Conservation (phyloP, 2,329 filamentous ascomycete species). For the Knoxdaviesia proteae region DNA sequence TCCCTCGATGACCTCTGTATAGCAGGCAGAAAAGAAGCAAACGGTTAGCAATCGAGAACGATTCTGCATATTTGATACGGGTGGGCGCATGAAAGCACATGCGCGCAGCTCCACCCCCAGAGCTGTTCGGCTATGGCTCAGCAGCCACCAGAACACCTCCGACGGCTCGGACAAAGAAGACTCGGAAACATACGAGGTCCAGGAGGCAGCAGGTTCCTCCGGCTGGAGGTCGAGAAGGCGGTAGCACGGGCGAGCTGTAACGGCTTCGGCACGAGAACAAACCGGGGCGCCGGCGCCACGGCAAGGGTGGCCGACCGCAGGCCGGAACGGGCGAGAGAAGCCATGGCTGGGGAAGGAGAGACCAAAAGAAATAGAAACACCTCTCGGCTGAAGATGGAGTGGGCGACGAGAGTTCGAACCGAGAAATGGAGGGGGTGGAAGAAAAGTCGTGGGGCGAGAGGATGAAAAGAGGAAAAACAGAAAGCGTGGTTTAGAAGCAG, state of each 20-base stretch:
- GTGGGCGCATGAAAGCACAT: too few species aligned
- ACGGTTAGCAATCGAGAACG: slow-evolving; percentile 18
- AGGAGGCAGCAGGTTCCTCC: slow-evolving; percentile 58
- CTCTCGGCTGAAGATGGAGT: too few species aligned
- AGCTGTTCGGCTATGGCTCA: neutral
- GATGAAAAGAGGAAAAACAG: neutral
- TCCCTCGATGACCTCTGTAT: slow-evolving; percentile 51
- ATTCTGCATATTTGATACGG: too few species aligned
- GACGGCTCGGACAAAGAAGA: neutral
- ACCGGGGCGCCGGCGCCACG: slow-evolving; percentile 12
- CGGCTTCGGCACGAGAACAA: slow-evolving; percentile 10
- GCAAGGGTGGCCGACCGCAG: slow-evolving; percentile 21
- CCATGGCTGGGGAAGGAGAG: slow-evolving; percentile 20
- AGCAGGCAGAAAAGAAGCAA: slow-evolving; percentile 2
- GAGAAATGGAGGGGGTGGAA: neutral
- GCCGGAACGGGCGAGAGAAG: slow-evolving; percentile 32
- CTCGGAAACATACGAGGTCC: slow-evolving; percentile 49
- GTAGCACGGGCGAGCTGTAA: slow-evolving; percentile 33
- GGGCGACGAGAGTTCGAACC: too few species aligned
- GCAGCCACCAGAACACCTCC: neutral
- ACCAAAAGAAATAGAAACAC: neutral
- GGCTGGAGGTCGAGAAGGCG: slow-evolving; percentile 70
- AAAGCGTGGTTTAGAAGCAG: neutral
- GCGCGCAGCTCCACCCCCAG: too few species aligned
- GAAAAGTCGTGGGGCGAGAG: neutral